These are phyloP conservation scores for Lecanosticta acicola DNA, from an alignment of 2,329 filamentous ascomycete species.

Conservation along the genomic window DNA sequence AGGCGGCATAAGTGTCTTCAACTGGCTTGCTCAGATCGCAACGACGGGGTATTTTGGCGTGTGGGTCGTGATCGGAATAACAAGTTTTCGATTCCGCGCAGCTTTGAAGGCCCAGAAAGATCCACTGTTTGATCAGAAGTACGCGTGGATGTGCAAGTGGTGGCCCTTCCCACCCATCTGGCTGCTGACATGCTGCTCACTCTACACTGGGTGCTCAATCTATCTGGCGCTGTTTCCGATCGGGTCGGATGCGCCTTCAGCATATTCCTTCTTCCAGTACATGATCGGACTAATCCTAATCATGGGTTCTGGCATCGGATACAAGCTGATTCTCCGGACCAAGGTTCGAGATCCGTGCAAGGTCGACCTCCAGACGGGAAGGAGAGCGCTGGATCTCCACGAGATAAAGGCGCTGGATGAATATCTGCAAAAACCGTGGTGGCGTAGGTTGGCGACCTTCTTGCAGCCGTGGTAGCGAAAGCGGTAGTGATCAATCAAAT, in stretches of 20 bases:
- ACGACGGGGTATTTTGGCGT: constrained; percentile 68
- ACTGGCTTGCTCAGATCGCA: constrained; percentile 69
- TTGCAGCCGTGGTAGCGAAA: constrained; percentile 11
- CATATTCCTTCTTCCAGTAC: constrained; percentile 17
- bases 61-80: constrained; percentile 74
- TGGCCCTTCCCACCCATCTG: constrained; percentile 30
- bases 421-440: constrained; percentile 9
- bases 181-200: constrained; percentile 13
- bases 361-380: constrained; percentile 9
- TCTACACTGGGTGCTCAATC: constrained; percentile 13
- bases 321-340: constrained; percentile 12
- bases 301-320: constrained; percentile 18
- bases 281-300: constrained; percentile 51
- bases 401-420: constrained; percentile 15
- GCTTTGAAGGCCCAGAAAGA: constrained; percentile 66
- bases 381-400: constrained; percentile 9
- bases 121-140: constrained; percentile 56
- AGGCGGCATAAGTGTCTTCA: constrained; percentile 57
- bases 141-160: constrained; percentile 56
- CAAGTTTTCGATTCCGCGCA: constrained; percentile 78
- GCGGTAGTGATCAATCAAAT: no score
- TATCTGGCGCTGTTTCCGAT: constrained; percentile 14
- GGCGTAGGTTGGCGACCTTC: constrained; percentile 6
- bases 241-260: constrained; percentile 33
- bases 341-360: constrained; percentile 10